Evolutionary conservation across 345 rosid species (phyloP).

Genomic region (Raphanus raphanistrum): DNA sequence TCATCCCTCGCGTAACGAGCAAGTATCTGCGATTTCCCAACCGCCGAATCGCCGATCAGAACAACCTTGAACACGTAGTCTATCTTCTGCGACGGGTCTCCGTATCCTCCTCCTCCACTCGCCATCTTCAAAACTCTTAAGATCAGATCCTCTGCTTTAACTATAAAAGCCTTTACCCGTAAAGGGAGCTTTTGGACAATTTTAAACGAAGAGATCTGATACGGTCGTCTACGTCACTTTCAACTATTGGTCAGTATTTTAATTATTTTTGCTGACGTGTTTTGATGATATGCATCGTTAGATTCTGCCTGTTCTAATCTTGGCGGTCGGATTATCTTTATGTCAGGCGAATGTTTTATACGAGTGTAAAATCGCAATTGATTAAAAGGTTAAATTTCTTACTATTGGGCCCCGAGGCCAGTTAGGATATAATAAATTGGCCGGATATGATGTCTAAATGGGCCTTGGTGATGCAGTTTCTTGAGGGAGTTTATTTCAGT

Average conservation of each 20-base stretch:
- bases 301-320: slow-evolving; percentile 15
- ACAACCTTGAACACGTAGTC: slow-evolving; percentile 87
- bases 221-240: background rate
- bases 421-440: no score
- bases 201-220: background rate
- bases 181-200: slow-evolving; percentile 1
- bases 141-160: slow-evolving; percentile 1
- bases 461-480: no score
- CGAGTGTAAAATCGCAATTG: no score
- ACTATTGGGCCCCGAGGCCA: no score
- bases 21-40: slow-evolving; percentile 84
- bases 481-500: no score
- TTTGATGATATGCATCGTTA: background rate
- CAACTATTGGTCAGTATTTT: slow-evolving; percentile 27
- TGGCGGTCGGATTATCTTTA: slow-evolving; percentile 2
- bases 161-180: background rate
- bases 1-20: slow-evolving; percentile 82
- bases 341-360: background rate
- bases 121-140: slow-evolving; percentile 46
- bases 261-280: slow-evolving; percentile 11
- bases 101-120: slow-evolving; percentile 51
- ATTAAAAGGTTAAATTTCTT: no score
- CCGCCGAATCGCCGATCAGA: slow-evolving; percentile 90
- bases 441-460: no score
- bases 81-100: slow-evolving; percentile 63